phyloP scores from a whole-genome alignment of 805 yeast species.

The Wickerhamomyces alni region DNA sequence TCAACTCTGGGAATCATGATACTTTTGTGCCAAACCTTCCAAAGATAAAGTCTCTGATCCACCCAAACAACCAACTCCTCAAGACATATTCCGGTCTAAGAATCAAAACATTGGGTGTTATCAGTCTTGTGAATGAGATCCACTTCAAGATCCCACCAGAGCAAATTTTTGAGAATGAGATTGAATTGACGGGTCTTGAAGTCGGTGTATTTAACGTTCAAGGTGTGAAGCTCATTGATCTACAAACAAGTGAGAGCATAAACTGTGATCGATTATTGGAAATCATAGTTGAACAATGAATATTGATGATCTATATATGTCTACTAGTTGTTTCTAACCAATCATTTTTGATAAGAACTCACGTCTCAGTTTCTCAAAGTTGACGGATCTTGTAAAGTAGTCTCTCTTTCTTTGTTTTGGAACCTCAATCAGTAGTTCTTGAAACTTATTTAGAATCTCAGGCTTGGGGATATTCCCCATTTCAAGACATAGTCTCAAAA shows the following conservation, averaged over 20 bases:
- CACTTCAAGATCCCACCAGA: slow-evolving; percentile 54
- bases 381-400: slow-evolving; percentile 13
- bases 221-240: slow-evolving; percentile 62
- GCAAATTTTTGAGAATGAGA: slow-evolving; percentile 56
- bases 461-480: slow-evolving; percentile 18
- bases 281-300: slow-evolving; percentile 38
- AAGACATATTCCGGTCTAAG: slow-evolving; percentile 32
- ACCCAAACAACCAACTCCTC: slow-evolving; percentile 21
- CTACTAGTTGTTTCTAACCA: slow-evolving; percentile 5
- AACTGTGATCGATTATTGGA: slow-evolving; percentile 69
- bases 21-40: slow-evolving; percentile 18
- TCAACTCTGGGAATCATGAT: slow-evolving; percentile 14
- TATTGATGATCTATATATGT: background rate
- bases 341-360: slow-evolving; percentile 26
- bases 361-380: slow-evolving; percentile 25
- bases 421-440: slow-evolving; percentile 24
- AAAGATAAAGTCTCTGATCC: slow-evolving; percentile 17
- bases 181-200: slow-evolving; percentile 54
- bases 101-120: slow-evolving; percentile 46
- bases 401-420: slow-evolving; percentile 26
- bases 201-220: slow-evolving; percentile 59
- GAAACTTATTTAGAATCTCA: slow-evolving; percentile 23
- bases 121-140: slow-evolving; percentile 61
- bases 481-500: slow-evolving; percentile 28
- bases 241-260: slow-evolving; percentile 56